Evolutionary conservation across 225 moss, liverwort and hornwort genomes (phyloP), one percentile per base, ranked within the genome.

Genomic region (Neckera pumila): DNA sequence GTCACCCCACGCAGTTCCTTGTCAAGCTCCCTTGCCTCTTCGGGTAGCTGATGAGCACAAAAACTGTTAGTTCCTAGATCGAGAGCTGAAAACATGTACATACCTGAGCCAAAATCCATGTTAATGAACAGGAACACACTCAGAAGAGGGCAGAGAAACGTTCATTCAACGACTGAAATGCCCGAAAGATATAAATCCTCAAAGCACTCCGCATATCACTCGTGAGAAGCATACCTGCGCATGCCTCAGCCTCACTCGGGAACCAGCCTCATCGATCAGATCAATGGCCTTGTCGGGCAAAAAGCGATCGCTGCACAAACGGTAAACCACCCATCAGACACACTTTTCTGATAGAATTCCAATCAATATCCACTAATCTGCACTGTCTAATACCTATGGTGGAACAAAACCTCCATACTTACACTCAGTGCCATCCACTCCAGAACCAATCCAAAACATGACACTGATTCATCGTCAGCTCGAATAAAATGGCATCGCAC

Each of bases 241-340:
- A 87, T 96, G 95, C 71, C 92, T 94, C 88, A 97, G 90, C 51
- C 97, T 95, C 79, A 97, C 97, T 84, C 95, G 90, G 47, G 97
- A 97, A 82, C 97, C 97, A 81, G 97, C 97, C 87, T 97, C 97
- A 47, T 97, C 97, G 84, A 97, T 95, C 88, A 97, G 70, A 86
- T 97, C 97, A 87, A 97, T 97, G 69, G 97, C 97, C 93, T 97
- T 97, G 87, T 97, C 97, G 34, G 97, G 97, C 75, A 97, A 87
- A 86, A 97, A 97, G 25, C 97, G 97, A 88, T 97, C 97, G 91
- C 97, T 97, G 95, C 89, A 89, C 51, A 79, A 30, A 78, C 22
- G 18, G 8, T n/a, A 90, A 21, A 63, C 9, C 1, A 58, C 7
- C 60, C 20, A 20, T 86, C 76, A 86, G 53, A 20, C 17, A 38